Evolutionary conservation across 495 filamentous ascomycete genomes (phyloP), one percentile per base, ranked within the genome.

Genomic region (Xylaria venustula): DNA sequence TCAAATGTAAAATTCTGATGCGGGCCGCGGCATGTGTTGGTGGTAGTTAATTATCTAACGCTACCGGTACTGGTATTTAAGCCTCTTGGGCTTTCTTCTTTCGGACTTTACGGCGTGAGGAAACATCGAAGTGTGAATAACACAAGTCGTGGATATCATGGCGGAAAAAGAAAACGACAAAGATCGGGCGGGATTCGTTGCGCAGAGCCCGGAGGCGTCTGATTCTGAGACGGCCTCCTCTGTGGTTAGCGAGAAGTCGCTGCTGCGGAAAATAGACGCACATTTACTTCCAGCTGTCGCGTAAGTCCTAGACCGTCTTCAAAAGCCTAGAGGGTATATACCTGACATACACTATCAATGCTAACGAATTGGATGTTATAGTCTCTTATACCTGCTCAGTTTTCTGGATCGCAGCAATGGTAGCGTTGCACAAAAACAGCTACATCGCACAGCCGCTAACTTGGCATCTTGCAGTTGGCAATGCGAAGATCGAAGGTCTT

Each of bases 321-420:
- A 30, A 30, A 2, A 3, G 52, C n/a, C n/a, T n/a, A n/a, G n/a
- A n/a, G 2, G 37, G 14, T 7, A 5, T 7, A 11, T 3, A 40
- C 26, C 20, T 23, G 28, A 48, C 1, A 22, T 34, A 37, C 8
- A 48, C 23, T 14, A 55, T 42, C 12, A 7, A 41, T 47, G 37
- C 54, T 58, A 25, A 58, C 36, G 11, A 11, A 1, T 8, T n/a
- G 23, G 4, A 23, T 44, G 14, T 32, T 51, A 23, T 19, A 60
- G 57, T 30, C 67, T 91, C 1, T 70, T 92, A 19, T 92, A 90
- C 66, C 74, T 91, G 15, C 72, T 91, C 4, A 90, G 87, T 4
- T 91, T 92, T 58, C 73, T 92, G 19, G 88, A 91, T 65, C 79
- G 89, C 53, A 89, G 85, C 71, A 92, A 91, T 76, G 87, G 84